phyloP scores from a whole-genome alignment of 2,329 filamentous ascomycete species.

The Cladorrhinum sp. region DNA sequence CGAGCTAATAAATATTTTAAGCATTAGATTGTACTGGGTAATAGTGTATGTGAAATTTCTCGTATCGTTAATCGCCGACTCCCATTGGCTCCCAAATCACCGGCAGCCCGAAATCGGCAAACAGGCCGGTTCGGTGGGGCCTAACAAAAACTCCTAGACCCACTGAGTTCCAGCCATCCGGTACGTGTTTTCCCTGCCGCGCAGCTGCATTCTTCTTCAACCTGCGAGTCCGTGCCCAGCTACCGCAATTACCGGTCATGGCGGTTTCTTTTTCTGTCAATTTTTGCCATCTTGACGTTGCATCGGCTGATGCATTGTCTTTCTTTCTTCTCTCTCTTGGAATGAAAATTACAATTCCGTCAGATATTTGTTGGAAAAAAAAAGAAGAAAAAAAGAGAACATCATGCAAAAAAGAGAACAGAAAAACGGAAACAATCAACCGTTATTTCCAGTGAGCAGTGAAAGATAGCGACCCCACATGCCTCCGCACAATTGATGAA shows the following conservation, averaged over 20 bases:
- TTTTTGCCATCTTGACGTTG: background rate
- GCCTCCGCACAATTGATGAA: background rate
- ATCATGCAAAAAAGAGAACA: too few relatives aligned
- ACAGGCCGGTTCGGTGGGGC: background rate
- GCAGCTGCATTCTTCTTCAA: background rate
- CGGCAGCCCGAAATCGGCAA: background rate
- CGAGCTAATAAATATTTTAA: too few relatives aligned
- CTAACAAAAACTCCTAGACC: background rate
- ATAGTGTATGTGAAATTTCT: background rate
- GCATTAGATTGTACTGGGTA: too few relatives aligned
- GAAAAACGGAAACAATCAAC: too few relatives aligned
- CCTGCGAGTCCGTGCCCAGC: background rate
- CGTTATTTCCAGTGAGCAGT: too few relatives aligned
- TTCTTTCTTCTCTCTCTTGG: background rate
- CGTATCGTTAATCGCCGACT: background rate
- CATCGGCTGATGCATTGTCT: background rate
- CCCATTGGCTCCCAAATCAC: background rate
- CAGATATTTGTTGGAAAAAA: too few relatives aligned
- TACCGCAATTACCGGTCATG: background rate
- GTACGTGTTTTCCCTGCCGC: constrained; percentile 12
- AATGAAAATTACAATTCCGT: too few relatives aligned
- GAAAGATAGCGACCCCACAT: background rate
- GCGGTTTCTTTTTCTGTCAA: background rate
- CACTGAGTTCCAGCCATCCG: constrained; percentile 11
- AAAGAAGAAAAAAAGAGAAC: too few relatives aligned